Evolutionary conservation across 2,329 filamentous ascomycete species (phyloP), one percentile per base, ranked within the genome.

Genomic region (Ceratocystis lukuohia): DNA sequence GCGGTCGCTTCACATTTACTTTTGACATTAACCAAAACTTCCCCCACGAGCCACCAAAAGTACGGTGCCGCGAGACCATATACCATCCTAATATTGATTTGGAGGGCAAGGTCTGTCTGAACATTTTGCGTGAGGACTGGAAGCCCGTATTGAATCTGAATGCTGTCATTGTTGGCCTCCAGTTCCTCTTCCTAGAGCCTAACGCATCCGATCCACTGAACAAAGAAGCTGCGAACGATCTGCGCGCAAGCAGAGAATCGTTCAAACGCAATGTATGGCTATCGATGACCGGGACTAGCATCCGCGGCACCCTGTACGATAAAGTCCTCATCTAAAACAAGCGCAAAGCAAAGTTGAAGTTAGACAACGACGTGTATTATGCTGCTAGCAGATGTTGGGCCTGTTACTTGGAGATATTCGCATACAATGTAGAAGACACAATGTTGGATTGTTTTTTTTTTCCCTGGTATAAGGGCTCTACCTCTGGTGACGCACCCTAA

Each of bases 71-170:
- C 71, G 90, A 99, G 78, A 97, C 96, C 81, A 97, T 99, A 72
- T 99, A 99, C 79, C 94, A 99, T 75, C 94, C 94, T 5, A 99
- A 99, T 77, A 99, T 99, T 74, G 94, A 99, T 74, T 82, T 96
- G 50, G 91, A 97, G 75, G 94, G 94, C 71, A 99, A 99, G 74
- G 92, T 99, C 69, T 99, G 94, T 79, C 78, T 99, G 73, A 99
- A 99, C 76, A 99, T 99, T 72, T 77, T 99, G 73, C 82, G 94
- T 69, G 94, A 99, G 78, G 94, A 99, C 79, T 99, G 94, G 94
- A 99, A 97, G 80, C 94, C 94, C 0, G 94, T 99, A 57, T 79
- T 99, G 74, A 97, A 97, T 75, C 77, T 99, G 74, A 96, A 97
- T 74, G 92, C 94, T 17, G 91, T 97, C 50, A 94, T 99, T 71